Percentiles rank a stretch among this genome's conserved stretches.
These are phyloP conservation scores for Onygena corvina DNA, from an alignment of 2,329 filamentous ascomycete species.

Conservation along the genomic window DNA sequence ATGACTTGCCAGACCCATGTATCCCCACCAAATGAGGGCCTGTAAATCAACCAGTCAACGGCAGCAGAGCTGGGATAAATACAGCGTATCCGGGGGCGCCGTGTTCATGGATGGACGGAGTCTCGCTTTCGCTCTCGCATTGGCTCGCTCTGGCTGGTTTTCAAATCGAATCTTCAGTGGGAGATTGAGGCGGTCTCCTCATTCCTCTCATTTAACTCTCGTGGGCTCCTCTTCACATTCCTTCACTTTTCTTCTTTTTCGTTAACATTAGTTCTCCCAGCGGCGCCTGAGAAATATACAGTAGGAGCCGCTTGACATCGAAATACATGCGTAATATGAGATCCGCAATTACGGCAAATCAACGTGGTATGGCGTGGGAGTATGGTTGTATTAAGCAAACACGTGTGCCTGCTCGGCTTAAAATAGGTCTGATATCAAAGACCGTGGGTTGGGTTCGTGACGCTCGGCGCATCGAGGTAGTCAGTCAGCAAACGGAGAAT, in stretches of 20 bases:
- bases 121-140: neutral
- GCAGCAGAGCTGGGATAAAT: neutral
- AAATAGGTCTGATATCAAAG: no score
- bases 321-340: conserved; percentile 1
- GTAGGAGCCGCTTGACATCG: neutral
- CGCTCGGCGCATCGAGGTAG: no score
- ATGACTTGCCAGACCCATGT: conserved; percentile 6
- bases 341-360: neutral
- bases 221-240: no score
- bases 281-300: no score
- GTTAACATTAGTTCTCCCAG: no score
- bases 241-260: no score
- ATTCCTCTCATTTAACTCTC: no score
- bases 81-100: neutral
- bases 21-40: neutral
- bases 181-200: no score
- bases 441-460: no score
- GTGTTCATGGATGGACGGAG: neutral
- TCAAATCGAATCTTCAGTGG: no score
- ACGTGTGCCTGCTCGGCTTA: neutral
- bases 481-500: no score
- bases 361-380: neutral
- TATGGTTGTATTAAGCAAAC: neutral
- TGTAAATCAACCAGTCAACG: neutral
- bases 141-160: neutral